Conservation (phyloP, 2,329 filamentous ascomycete species). For the Metarhizium guizhouense region DNA sequence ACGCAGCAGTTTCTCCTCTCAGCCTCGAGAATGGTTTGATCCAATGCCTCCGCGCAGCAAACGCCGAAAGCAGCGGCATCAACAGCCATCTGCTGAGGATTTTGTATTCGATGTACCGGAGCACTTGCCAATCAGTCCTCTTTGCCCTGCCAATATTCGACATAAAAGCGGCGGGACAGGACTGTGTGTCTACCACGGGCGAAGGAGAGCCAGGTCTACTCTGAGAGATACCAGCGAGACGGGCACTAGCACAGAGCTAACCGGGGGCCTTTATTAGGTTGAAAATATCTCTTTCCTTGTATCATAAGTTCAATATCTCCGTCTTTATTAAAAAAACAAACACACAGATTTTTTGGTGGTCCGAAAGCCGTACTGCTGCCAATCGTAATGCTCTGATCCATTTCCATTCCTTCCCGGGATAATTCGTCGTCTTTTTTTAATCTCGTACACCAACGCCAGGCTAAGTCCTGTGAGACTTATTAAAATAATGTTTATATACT, state of each 20-base stretch:
- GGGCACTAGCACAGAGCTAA: not conserved
- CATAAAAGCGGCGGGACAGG: constrained; percentile 36
- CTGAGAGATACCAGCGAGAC: not conserved
- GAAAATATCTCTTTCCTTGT: not conserved
- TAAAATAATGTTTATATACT: too few species aligned
- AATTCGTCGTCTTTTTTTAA: too few species aligned
- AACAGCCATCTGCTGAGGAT: not conserved
- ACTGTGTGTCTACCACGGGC: constrained; percentile 41
- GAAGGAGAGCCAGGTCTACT: constrained; percentile 16
- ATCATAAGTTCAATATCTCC: too few species aligned
- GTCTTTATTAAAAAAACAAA: too few species aligned
- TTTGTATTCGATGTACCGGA: constrained; percentile 43
- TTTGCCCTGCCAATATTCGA: constrained; percentile 40
- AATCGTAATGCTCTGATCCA: too few species aligned
- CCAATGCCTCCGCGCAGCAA: constrained; percentile 14
- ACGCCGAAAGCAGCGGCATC: constrained; percentile 9
- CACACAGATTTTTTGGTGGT: too few species aligned
- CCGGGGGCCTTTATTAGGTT: not conserved
- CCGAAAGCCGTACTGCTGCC: too few species aligned
- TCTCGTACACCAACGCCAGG: too few species aligned
- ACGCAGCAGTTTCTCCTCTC: constrained; percentile 14
- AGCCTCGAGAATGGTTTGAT: constrained; percentile 28
- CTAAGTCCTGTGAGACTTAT: too few species aligned
- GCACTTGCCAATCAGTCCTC: constrained; percentile 40
- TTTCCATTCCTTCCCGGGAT: too few species aligned